These are phyloP conservation scores for Umbelopsis isabellina DNA, from an alignment of 192 early-diverging fungal genomes.

Conservation along the genomic window DNA sequence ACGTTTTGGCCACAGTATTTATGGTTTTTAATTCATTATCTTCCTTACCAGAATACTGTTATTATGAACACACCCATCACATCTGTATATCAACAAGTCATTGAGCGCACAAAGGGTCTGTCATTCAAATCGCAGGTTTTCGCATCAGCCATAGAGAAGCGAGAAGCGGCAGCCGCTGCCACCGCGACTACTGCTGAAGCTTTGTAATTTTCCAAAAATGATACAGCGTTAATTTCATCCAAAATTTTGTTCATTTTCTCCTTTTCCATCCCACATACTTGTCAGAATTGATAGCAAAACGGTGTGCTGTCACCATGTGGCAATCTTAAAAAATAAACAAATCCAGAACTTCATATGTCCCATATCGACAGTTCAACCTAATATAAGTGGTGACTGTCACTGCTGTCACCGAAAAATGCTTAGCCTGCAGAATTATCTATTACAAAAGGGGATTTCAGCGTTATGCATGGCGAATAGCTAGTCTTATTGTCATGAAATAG, in stretches of 20 bases:
- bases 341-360: too few relatives aligned
- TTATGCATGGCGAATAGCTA: too few relatives aligned
- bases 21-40: conserved; percentile 13
- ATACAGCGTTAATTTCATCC: conserved; percentile 14
- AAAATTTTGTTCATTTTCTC: conserved; percentile 2
- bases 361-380: too few relatives aligned
- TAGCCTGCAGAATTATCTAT: too few relatives aligned
- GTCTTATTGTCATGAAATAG: too few relatives aligned
- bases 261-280: neutral
- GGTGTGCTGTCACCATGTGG: too few relatives aligned
- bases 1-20: neutral
- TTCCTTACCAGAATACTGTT: conserved; percentile 72
- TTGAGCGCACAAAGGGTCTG: conserved; percentile 91
- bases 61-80: conserved; percentile 88
- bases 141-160: conserved; percentile 89
- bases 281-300: too few relatives aligned
- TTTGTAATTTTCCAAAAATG: conserved; percentile 7
- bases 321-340: too few relatives aligned
- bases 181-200: conserved; percentile 22
- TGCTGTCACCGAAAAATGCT: too few relatives aligned
- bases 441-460: too few relatives aligned
- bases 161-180: conserved; percentile 53
- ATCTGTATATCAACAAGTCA: conserved; percentile 93
- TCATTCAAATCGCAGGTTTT: conserved; percentile 91
- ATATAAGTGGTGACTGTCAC: too few relatives aligned